Percentiles rank a stretch among this genome's conserved stretches.
phyloP scores from a whole-genome alignment of 495 filamentous ascomycete species.

The Penicillium ochrochloron region DNA sequence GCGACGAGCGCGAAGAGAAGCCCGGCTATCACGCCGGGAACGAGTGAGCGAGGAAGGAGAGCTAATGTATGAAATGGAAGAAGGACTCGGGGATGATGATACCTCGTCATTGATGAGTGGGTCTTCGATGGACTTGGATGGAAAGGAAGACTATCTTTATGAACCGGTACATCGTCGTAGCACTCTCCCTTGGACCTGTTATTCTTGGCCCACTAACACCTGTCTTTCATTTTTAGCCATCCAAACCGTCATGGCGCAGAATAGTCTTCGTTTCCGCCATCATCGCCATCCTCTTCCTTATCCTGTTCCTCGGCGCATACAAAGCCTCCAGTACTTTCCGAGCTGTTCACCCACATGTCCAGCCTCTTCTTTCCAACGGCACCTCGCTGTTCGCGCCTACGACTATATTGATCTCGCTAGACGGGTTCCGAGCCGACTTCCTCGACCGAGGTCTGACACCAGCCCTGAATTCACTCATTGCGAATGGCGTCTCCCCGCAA shows the following conservation, averaged over 20 bases:
- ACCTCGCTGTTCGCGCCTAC: conserved; percentile 87
- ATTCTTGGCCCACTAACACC: conserved; percentile 14
- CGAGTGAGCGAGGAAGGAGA: conserved; percentile 66
- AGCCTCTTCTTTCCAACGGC: conserved; percentile 56
- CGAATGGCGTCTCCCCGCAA: conserved; percentile 81
- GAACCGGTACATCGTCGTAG: conserved; percentile 32
- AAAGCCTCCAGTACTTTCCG: conserved; percentile 51
- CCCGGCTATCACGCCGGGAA: conserved; percentile 49
- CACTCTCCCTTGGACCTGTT: background rate
- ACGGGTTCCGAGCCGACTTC: conserved; percentile 98
- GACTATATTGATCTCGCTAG: conserved; percentile 90
- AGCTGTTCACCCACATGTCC: conserved; percentile 26
- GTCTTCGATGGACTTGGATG: conserved; percentile 51
- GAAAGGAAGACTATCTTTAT: conserved; percentile 37
- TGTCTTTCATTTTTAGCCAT: conserved; percentile 16
- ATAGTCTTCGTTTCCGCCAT: conserved; percentile 40
- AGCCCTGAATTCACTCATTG: conserved; percentile 76
- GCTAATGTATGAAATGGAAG: conserved; percentile 89
- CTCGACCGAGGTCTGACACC: conserved; percentile 82
- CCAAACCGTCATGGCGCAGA: conserved; percentile 37
- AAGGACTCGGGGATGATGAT: conserved; percentile 72
- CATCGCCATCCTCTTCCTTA: conserved; percentile 55
- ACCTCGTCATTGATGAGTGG: conserved; percentile 40
- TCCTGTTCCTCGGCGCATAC: conserved; percentile 59
- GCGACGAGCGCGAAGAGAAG: conserved; percentile 46